phyloP scores from a whole-genome alignment of 2,329 filamentous ascomycete genomes.

The Sporothrix brunneoviolacea region DNA sequence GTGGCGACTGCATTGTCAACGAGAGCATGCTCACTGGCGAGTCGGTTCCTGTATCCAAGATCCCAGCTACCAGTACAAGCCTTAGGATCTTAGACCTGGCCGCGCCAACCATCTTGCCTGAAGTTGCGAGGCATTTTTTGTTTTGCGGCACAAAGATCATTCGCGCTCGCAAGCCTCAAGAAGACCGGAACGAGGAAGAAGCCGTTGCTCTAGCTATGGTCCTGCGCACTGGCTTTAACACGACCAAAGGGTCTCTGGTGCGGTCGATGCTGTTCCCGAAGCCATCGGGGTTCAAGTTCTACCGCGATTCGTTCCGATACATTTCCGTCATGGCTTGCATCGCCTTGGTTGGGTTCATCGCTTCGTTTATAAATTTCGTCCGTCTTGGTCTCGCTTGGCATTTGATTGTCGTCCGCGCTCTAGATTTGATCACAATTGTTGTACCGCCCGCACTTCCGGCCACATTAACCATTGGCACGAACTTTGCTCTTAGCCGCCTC shows the following conservation, averaged over 20 bases:
- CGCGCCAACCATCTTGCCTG: constrained; percentile 74
- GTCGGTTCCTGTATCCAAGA: constrained; percentile 93
- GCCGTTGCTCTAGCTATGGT: constrained; percentile 88
- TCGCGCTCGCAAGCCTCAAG: constrained; percentile 78
- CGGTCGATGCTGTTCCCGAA: constrained; percentile 98
- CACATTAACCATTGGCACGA: constrained; percentile 92
- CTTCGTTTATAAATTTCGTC: constrained; percentile 89
- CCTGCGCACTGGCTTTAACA: constrained; percentile 91
- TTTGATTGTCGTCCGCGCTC: constrained; percentile 80
- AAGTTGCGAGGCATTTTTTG: constrained; percentile 80
- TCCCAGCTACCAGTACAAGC: constrained; percentile 73
- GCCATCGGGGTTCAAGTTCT: constrained; percentile 97
- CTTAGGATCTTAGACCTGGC: constrained; percentile 70
- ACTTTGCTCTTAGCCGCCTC: constrained; percentile 81
- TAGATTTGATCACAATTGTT: constrained; percentile 96
- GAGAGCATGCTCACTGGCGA: constrained; percentile 99
- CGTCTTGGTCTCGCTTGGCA: constrained; percentile 78
- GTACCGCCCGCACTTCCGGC: constrained; percentile 92
- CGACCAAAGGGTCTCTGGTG: constrained; percentile 90
- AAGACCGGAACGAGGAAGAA: constrained; percentile 69
- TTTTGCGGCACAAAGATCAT: constrained; percentile 96
- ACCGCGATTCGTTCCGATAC: constrained; percentile 93
- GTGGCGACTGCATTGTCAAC: constrained; percentile 96
- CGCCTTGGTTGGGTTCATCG: constrained; percentile 78
- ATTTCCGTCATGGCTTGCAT: constrained; percentile 93